phyloP scores from a whole-genome alignment of 2,329 filamentous ascomycete genomes.

The Beauveria sp. region DNA sequence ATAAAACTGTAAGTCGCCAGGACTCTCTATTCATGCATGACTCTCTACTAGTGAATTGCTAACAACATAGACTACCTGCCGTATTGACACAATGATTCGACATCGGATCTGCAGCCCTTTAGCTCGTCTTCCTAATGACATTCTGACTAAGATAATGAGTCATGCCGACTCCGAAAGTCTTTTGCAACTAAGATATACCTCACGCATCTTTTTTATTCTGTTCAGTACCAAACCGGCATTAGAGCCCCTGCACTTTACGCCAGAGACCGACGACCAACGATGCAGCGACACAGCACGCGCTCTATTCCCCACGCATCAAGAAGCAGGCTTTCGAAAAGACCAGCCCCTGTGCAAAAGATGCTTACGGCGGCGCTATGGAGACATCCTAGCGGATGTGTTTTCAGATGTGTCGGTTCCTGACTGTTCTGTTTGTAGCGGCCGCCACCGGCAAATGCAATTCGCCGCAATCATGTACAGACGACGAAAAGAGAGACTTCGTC shows the following conservation, averaged over 20 bases:
- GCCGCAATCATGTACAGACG: background rate
- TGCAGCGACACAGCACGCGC: background rate
- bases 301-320: background rate
- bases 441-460: background rate
- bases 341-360: background rate
- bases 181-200: background rate
- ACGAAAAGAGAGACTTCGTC: background rate
- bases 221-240: background rate
- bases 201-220: background rate
- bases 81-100: background rate
- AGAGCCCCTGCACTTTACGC: background rate
- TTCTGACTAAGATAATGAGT: background rate
- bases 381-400: background rate
- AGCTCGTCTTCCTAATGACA: background rate
- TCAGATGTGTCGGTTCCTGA: background rate
- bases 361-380: background rate
- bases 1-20: background rate
- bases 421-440: background rate
- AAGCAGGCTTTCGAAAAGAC: background rate
- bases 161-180: background rate
- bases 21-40: background rate
- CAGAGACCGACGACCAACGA: background rate
- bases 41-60: background rate
- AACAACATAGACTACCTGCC: background rate
- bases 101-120: background rate